Base-by-base conservation (phyloP, 495 filamentous ascomycete species). In the Extremus antarcticus region DNA sequence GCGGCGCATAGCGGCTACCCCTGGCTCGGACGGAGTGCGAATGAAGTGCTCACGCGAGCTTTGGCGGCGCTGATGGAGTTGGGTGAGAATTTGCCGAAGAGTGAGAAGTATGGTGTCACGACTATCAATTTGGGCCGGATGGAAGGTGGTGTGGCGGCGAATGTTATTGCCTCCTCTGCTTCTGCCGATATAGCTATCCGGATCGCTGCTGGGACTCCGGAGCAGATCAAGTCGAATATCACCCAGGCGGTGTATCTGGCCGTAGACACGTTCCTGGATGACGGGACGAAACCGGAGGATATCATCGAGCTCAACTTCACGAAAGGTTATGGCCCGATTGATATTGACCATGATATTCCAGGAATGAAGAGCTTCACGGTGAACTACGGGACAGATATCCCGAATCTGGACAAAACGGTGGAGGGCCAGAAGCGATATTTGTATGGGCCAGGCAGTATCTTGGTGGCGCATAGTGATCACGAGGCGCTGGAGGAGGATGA, bases 331-430 rank as follows among this genome's bases (percentile, higher is more conserved):
- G 78, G 80, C 1, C 87, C 88, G 0, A 80, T 92, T 25, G 76
- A 88, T 66, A 78, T 89, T 41, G 78, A 91, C 63, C 78, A 78
- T 50, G 89, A 95, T 67, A 80, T 97, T 16, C 77, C 84, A 9
- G 90, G 88, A 0, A 95, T 95, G 55, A 78, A 90, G 25, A 81
- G 80, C 0, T 81, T 81, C 11, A 80, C 85, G 0, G 87, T 88
- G 2, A 94, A 94, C 57, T 97, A 96, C 65, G 91, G 91, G 2
- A 97, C 91, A 10, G 91, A 97, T 69, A 82, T 95, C 29, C 86
- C 87, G 0, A 82, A 88, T 55, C 65, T 97, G 43, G 59, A 80
- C 19, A 79, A 82, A 7, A 61, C 63, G 16, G 53, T 60, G 3
- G 22, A 57, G n/a, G 74, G 81, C 25, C 85, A 91, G 47, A 86